phyloP scores from a whole-genome alignment of 257 asterid species.

The Solanum arcanum region DNA sequence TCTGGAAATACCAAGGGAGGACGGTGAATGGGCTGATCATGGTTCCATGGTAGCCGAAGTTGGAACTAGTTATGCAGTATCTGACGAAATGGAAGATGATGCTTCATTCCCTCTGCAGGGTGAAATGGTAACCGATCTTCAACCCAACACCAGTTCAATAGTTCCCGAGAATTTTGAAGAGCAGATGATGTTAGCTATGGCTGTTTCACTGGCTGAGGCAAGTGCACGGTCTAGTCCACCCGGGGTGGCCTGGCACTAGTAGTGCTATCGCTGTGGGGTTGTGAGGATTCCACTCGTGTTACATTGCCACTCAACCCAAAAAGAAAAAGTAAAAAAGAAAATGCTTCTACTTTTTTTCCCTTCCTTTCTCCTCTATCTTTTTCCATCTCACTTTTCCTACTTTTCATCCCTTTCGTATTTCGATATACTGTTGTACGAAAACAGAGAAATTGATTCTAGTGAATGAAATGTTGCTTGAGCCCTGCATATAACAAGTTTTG shows the following conservation, averaged over 20 bases:
- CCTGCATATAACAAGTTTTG: background rate
- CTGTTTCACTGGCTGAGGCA: slow-evolving; percentile 93
- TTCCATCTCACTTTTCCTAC: background rate
- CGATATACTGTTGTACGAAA: background rate
- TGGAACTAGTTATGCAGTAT: slow-evolving; percentile 54
- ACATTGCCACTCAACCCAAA: background rate
- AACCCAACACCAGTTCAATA: slow-evolving; percentile 28
- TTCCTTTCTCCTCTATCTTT: background rate
- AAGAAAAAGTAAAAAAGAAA: background rate
- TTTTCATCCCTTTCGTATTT: background rate
- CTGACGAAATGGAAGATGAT: slow-evolving; percentile 37
- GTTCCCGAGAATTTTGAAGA: slow-evolving; percentile 90
- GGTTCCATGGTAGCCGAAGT: slow-evolving; percentile 39
- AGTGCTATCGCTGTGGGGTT: slow-evolving; percentile 1
- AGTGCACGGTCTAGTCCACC: slow-evolving; percentile 46
- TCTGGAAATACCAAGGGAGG: slow-evolving; percentile 26
- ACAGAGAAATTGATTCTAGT: background rate
- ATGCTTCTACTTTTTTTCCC: background rate
- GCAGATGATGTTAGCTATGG: slow-evolving; percentile 76
- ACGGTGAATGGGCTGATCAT: slow-evolving; percentile 23
- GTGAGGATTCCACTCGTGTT: background rate
- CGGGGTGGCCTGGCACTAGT: slow-evolving; percentile 61
- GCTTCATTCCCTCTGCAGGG: slow-evolving; percentile 24
- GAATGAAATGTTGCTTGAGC: background rate
- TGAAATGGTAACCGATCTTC: slow-evolving; percentile 26